Conservation (phyloP, 768 basidiomycete species). For the Tulasnella sp. region DNA sequence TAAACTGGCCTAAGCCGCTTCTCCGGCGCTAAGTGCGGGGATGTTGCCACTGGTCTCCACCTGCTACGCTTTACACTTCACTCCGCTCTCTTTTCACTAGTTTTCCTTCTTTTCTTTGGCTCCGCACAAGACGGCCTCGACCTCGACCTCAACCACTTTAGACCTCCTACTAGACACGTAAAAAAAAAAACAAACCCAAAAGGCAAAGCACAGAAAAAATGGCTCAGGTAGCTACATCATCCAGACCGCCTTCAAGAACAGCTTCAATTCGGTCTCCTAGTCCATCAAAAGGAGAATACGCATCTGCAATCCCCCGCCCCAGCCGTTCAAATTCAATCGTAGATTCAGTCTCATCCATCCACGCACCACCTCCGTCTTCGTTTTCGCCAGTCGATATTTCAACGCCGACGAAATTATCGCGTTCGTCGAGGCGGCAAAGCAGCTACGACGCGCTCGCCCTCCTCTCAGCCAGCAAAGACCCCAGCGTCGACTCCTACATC, state of each 20-base stretch:
- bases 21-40: not conserved
- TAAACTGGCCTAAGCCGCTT: not conserved
- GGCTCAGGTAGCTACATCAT: constrained; percentile 23
- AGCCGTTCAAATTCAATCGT: not conserved
- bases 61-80: not conserved
- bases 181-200: too few relatives aligned
- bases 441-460: constrained; percentile 19
- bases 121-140: not conserved
- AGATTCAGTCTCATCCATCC: not conserved
- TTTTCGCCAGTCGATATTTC: not conserved
- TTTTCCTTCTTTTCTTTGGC: not conserved
- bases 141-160: not conserved
- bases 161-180: not conserved
- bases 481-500: constrained; percentile 4
- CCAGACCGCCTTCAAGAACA: constrained; percentile 2
- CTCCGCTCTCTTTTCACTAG: constrained; percentile 9
- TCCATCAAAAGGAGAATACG: not conserved
- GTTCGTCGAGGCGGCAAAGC: constrained; percentile 16
- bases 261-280: constrained; percentile 21
- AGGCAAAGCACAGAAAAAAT: not conserved
- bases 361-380: not conserved
- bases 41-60: not conserved
- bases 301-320: not conserved
- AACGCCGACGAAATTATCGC: not conserved
- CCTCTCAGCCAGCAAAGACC: constrained; percentile 13